Base-by-base conservation (phyloP, 805 yeast species). In the Candida sphagnicola region DNA sequence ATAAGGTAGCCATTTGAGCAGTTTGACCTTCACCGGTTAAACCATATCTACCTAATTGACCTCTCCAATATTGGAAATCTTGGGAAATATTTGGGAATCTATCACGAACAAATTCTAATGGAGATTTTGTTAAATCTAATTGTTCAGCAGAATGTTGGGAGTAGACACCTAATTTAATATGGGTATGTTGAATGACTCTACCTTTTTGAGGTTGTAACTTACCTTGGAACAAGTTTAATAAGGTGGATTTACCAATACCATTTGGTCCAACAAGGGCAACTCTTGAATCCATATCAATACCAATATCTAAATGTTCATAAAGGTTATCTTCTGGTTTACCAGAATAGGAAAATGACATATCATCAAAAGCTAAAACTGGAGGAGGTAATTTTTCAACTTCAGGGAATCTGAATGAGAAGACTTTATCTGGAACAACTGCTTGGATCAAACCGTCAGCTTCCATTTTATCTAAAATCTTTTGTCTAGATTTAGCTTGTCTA, bases 251-350 rank as follows among this genome's bases (percentile, higher is more conserved):
- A 73, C 99, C 99, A 54, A 91, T 91, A 86, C 99, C 99, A 66
- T 91, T 91, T 61, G 98, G 98, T 31, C 99, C 99, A 45, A 91
- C 98, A 36, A 91, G 76, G 31, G 99, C 98, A 59, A 91, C 82
- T 74, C 99, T 85, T 29, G 97, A 90, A 70, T 93, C 99, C 98
- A 93, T 93, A 74, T 93, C 99, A 43, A 93, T 90, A 83, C 99
- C 99, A 53, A 93, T 93, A 62, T 89, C 91, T 61, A 93, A 77
- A 63, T 86, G 67, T 61, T 85, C 88, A 70, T 93, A 93, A 57
- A 93, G 75, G 68, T 89, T 84, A 67, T 93, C 82, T 67, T 87
- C 96, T 35, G 75, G 65, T 21, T 78, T 78, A 53, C 85, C 91
- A 53, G 86, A 85, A 70, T 93, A 93, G 15, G 97, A 74, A 68